Evolutionary conservation across 2,329 filamentous ascomycete species (phyloP).

Genomic region (Monosporascus cannonballus): DNA sequence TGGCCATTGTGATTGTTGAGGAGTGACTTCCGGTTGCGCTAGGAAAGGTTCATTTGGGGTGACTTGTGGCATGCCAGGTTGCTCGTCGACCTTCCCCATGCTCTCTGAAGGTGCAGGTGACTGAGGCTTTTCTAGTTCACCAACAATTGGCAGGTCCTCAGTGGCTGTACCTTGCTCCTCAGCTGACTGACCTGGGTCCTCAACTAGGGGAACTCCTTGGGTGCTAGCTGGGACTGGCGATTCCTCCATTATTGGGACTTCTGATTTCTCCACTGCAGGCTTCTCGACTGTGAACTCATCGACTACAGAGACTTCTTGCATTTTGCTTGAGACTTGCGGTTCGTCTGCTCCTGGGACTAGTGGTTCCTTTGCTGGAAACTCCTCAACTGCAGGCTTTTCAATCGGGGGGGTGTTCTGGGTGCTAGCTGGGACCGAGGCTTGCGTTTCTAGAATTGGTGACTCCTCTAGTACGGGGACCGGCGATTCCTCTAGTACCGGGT

Average conservation of each 20-base stretch:
- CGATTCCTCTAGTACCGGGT: too few species aligned
- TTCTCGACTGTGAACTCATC: neutral
- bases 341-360: neutral
- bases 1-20: neutral
- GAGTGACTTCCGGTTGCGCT: neutral
- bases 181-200: neutral
- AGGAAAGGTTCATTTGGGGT: neutral
- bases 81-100: constrained; percentile 2
- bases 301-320: neutral
- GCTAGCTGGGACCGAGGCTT: too few species aligned
- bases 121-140: constrained; percentile 1
- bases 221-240: neutral
- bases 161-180: constrained; percentile 1
- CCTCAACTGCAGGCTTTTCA: neutral
- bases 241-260: neutral
- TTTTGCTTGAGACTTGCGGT: neutral
- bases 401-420: neutral
- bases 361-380: neutral
- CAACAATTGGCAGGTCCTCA: neutral
- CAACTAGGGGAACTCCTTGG: neutral
- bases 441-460: too few species aligned
- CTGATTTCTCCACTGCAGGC: neutral
- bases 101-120: constrained; percentile 4
- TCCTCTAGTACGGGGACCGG: too few species aligned
- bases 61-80: neutral